A percentile compares a stretch with the other conserved stretches of the same genome.
phyloP scores from a whole-genome alignment of 106 monocot species.

The Platanthera zijinensis region DNA sequence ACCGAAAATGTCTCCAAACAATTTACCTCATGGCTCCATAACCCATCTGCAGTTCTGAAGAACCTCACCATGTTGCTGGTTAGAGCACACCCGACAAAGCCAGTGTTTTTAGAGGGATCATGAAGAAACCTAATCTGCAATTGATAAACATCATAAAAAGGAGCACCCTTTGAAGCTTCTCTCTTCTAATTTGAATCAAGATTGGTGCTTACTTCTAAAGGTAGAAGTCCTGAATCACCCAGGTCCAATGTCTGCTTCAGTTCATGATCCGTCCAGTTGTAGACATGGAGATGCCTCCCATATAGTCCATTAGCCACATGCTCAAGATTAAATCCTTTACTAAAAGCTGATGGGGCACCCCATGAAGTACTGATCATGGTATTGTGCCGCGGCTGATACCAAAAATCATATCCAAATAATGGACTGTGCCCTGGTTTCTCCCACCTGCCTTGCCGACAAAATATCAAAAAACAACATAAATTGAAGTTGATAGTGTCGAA shows the following conservation, averaged over 20 bases:
- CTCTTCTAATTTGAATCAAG: neutral
- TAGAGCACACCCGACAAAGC: conserved; percentile 85
- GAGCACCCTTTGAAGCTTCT: neutral
- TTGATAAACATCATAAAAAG: neutral
- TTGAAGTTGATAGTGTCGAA: neutral
- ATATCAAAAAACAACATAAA: neutral
- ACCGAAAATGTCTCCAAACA: neutral
- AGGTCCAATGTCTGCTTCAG: conserved; percentile 89
- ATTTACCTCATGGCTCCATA: conserved; percentile 84
- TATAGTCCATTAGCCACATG: conserved; percentile 81
- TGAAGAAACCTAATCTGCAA: conserved; percentile 83
- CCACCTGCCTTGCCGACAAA: conserved; percentile 45
- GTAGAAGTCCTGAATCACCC: conserved; percentile 66
- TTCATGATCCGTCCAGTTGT: conserved; percentile 94
- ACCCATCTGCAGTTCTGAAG: conserved; percentile 66
- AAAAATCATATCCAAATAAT: conserved; percentile 88
- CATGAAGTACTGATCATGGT: conserved; percentile 97
- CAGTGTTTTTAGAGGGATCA: conserved; percentile 82
- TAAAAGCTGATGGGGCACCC: conserved; percentile 90
- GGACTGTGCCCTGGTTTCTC: conserved; percentile 96
- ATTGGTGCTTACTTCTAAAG: conserved; percentile 63
- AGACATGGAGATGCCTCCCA: conserved; percentile 76
- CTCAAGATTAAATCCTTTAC: conserved; percentile 71
- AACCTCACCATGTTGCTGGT: conserved; percentile 92
- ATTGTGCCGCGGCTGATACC: conserved; percentile 95